Conservation (phyloP, 768 basidiomycete species). For the Lactifluus piperatus region DNA sequence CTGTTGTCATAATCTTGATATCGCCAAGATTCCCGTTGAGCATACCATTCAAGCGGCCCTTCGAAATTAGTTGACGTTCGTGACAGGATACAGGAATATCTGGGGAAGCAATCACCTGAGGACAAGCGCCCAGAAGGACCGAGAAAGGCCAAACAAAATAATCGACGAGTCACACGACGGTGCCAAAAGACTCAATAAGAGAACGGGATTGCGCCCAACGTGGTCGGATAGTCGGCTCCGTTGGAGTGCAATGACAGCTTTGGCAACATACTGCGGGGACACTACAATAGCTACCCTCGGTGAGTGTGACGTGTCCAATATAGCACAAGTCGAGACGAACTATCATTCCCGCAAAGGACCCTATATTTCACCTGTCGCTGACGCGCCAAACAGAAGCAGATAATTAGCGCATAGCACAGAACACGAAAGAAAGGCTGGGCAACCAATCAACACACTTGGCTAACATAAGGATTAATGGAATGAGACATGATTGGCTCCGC, state of each 20-base stretch:
- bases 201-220: no score
- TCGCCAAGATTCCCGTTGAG: constrained; percentile 3
- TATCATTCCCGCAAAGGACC: no score
- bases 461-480: constrained; percentile 44
- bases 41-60: background rate
- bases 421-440: background rate
- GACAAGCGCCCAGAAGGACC: constrained; percentile 25
- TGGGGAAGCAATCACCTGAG: no score
- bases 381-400: no score
- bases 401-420: background rate
- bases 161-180: constrained; percentile 28
- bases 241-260: constrained; percentile 37
- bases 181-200: constrained; percentile 31
- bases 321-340: constrained; percentile 26
- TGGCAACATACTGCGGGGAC: constrained; percentile 40
- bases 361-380: constrained; percentile 35
- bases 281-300: constrained; percentile 23
- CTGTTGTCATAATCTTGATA: constrained; percentile 37
- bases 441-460: no score
- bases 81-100: constrained; percentile 9
- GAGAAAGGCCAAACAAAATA: constrained; percentile 31
- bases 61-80: background rate
- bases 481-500: constrained; percentile 41
- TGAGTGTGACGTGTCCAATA: background rate
- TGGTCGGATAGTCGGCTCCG: constrained; percentile 42